These are phyloP conservation scores for Corylus avellana DNA, from an alignment of 306 rosid genomes.

Conservation along the genomic window DNA sequence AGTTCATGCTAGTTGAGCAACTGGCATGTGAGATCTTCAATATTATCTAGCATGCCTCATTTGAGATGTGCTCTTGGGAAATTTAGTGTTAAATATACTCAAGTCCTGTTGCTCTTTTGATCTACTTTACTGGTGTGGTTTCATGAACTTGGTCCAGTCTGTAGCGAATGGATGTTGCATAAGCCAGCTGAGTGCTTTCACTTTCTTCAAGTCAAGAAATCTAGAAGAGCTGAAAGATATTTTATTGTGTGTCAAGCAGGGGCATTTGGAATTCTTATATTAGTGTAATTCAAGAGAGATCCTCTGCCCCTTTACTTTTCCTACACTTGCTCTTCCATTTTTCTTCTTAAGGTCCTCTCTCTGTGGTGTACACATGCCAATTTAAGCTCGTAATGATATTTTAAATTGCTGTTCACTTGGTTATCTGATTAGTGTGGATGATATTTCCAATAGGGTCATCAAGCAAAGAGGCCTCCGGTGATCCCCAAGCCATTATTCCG, in stretches of 20 bases:
- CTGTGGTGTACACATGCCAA: neutral
- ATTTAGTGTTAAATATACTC: neutral
- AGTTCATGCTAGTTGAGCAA: neutral
- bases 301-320: neutral
- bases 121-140: neutral
- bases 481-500: slow-evolving; percentile 51
- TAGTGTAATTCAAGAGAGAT: neutral
- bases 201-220: neutral
- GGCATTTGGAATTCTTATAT: neutral
- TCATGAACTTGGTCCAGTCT: neutral
- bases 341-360: neutral
- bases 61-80: neutral
- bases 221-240: neutral
- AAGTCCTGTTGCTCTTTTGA: neutral
- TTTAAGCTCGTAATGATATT: slow-evolving; percentile 14
- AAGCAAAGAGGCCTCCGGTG: slow-evolving; percentile 42
- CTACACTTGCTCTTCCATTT: neutral
- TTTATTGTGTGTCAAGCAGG: neutral
- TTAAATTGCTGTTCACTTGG: slow-evolving; percentile 4
- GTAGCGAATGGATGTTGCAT: neutral
- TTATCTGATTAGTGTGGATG: slow-evolving; percentile 4
- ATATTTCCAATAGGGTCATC: slow-evolving; percentile 48
- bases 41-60: neutral
- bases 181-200: neutral
- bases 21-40: neutral